Evolutionary conservation across 108 stramenopile genomes (phyloP).

Genomic region (Fragilaria crotonensis): DNA sequence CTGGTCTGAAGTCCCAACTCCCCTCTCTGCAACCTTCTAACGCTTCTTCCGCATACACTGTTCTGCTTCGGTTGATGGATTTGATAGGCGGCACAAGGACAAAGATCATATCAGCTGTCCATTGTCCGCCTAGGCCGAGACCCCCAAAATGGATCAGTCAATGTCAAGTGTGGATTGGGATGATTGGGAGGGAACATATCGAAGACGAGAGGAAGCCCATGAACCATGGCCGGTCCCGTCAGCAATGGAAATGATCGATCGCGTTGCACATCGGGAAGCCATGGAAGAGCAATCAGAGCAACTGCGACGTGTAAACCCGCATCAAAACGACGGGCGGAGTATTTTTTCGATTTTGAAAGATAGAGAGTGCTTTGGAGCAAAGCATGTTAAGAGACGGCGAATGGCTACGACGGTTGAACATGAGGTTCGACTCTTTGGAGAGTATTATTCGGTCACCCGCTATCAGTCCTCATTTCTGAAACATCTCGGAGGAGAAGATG

Average conservation of each 20-base stretch:
- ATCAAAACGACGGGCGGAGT: neutral
- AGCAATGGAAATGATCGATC: neutral
- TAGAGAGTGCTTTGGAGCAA: neutral
- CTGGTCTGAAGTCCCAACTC: no score
- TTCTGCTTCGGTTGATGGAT: no score
- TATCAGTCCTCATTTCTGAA: conserved; percentile 64
- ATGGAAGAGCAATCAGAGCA: neutral
- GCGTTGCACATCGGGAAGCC: neutral
- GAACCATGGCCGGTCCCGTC: neutral
- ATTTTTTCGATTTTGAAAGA: neutral
- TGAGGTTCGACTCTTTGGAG: conserved; percentile 49
- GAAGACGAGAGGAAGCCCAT: neutral
- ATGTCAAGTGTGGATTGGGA: neutral
- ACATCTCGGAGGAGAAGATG: conserved; percentile 42
- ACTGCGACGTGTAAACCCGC: neutral
- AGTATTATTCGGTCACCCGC: conserved; percentile 45
- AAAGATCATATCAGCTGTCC: no score
- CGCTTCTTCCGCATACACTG: no score
- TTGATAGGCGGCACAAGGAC: no score
- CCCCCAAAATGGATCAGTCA: neutral
- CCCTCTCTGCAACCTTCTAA: no score
- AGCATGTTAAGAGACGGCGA: neutral
- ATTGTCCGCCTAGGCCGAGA: no score
- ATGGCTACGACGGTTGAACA: conserved; percentile 5
- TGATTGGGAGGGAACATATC: neutral